Evolutionary conservation across 176 grass and related monocot genomes (phyloP).

Genomic region (Puccinellia tenuiflora): DNA sequence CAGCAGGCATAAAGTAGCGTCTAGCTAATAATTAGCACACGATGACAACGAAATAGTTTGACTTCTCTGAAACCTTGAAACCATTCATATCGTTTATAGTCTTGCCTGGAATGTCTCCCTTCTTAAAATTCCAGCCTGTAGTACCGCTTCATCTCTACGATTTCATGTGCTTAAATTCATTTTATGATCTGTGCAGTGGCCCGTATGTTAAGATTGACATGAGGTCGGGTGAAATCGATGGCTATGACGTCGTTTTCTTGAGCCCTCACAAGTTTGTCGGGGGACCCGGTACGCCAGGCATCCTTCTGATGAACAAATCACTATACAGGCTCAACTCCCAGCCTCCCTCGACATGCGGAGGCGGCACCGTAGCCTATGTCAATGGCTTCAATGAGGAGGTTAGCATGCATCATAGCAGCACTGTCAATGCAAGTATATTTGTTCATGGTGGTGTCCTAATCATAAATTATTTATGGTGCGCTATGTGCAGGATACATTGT

Average conservation of each 20-base stretch:
- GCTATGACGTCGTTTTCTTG: conserved; percentile 72
- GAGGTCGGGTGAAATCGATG: conserved; percentile 60
- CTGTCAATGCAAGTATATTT: not conserved
- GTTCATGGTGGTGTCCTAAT: not conserved
- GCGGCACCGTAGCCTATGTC: conserved; percentile 72
- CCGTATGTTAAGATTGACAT: conserved; percentile 85
- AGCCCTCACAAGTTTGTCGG: conserved; percentile 87
- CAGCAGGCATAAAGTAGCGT: not conserved
- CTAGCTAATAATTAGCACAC: not conserved
- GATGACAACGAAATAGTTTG: not conserved
- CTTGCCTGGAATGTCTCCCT: not conserved
- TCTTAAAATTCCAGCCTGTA: not conserved
- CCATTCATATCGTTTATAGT: not conserved
- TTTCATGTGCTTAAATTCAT: not conserved
- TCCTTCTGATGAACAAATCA: conserved; percentile 74
- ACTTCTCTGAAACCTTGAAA: not conserved
- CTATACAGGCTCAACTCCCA: conserved; percentile 49
- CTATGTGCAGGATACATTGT: conserved; percentile 55
- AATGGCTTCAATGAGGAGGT: conserved; percentile 69
- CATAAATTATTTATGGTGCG: not conserved
- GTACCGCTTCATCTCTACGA: not conserved
- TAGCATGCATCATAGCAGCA: not conserved
- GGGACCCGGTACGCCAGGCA: conserved; percentile 62
- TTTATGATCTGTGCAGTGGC: conserved; percentile 27
- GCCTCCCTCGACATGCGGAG: conserved; percentile 58